Base-by-base conservation (phyloP, 495 filamentous ascomycete genomes). In the Penicillium paxilli region DNA sequence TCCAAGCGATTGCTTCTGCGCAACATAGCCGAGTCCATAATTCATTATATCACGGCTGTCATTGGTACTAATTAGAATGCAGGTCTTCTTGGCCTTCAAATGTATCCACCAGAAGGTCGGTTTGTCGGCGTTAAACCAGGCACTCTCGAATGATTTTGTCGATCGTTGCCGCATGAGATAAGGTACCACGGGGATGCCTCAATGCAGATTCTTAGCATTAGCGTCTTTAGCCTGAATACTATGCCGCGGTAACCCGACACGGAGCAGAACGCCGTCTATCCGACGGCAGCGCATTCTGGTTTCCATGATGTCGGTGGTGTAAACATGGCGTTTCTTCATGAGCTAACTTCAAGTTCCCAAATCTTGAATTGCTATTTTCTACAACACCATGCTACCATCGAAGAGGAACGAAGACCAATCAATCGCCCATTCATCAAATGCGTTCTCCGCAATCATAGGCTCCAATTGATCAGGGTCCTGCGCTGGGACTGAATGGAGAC, bases 141-240 rank as follows among this genome's bases (percentile, higher is more conserved):
- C 23, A 14, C 19, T 51, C 23, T 22, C 28, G 41, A 26, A 52
- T 25, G 16, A 1, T 19, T 6, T 8, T 41, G 52, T 38, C 8
- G 37, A 55, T 55, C 52, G 5, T 45, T 55, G 46, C 45, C 46
- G 3, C 17, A 16, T 50, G 25, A 20, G 24, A 54, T 8, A 37
- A 41, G 24, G 10, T 44, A 44, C n/a, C 16, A 19, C n/a, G 35
- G 35, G n/a, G 16, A 16, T 38, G 16, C 4, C 3, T 1, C 7
- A 38, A 38, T 38, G n/a, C n/a, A n/a, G n/a, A n/a, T 7, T n/a
- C 35, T 38, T 38, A 16, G 35, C 35, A n/a, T 38, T 4, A n/a
- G 9, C 1, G 11, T 38, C 16, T 38, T 38, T 38, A 38, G 35
- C 35, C 35, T 19, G 35, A 38, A 16, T 38, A 6, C 16, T 32